Evolutionary conservation across 2,329 filamentous ascomycete species (phyloP), one percentile per base, ranked within the genome.

Genomic region (Didymella sp.): DNA sequence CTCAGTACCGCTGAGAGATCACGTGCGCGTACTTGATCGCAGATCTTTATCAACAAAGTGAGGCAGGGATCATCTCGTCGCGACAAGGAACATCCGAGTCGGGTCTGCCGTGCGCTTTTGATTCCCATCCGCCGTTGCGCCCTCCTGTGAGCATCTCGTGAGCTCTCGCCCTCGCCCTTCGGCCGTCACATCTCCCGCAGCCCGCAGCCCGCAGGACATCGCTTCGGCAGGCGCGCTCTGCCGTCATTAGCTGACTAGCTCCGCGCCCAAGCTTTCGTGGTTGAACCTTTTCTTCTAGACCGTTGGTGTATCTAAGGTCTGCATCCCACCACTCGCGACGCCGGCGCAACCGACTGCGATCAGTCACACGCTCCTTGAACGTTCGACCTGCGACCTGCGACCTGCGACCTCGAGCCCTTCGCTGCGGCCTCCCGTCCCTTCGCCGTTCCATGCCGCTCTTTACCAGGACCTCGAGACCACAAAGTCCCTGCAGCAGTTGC

Each of bases 261-360:
- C 54, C 58, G 59, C 57, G 62, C 62, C 63, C 61, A 62, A 69
- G 67, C 67, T 66, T 51, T 51, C 37, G 31, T 17, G 24, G 38
- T 52, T 68, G 60, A 59, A 66, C 64, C 62, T 62, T 68, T 69
- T 69, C 66, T 62, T 61, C 61, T 55, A 63, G 41, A 60, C 59
- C 59, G 37, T 49, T 35, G 37, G 33, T 51, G 47, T 47, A 31
- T 31, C 43, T 35, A 28, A 19, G n/a, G 19, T 19, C 17, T 9
- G 31, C 50, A 46, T 57, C 48, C 43, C 56, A 53, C 46, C 46
- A 49, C 42, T 59, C 55, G 57, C 62, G 54, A 60, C 56, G 52
- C 59, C 42, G 50, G 51, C 61, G 58, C 60, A 61, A 45, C 47
- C 15, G 54, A 37, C 54, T 50, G 38, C 46, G 35, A 44, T 38